Evolutionary conservation across 257 asterid genomes (phyloP), one percentile per base, ranked within the genome.

Genomic region (Petunia secreta): DNA sequence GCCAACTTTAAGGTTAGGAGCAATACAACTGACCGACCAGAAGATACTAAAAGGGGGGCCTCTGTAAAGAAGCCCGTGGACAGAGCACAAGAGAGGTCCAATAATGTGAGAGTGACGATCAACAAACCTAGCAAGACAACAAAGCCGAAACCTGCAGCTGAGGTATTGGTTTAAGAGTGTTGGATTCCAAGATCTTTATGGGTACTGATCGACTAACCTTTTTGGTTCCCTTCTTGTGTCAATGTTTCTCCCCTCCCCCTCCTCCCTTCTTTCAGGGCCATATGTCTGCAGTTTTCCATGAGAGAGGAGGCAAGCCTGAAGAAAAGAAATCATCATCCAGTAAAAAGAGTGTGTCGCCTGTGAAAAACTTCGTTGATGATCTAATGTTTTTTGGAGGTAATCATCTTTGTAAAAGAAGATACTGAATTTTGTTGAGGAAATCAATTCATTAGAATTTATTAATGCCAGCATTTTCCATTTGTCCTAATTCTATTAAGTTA

Each of bases 321-420:
- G 85, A 82, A 82, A 89, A 91, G 87, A 79, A 68, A 75, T 48
- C 89, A 63, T 75, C 88, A 43, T 65, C 79, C 82, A 83, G 77
- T 83, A 82, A 84, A 67, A 86, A 80, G 79, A 90, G 81, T 58
- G 55, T 83, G 53, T 34, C 85, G 53, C 25, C 90, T 71, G 78
- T 79, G 73, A 58, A 89, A 60, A 80, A 63, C 79, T 60, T 58
- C 81, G 88, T 83, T 80, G 85, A 83, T 59, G 91, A 87, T 83
- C 89, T 90, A 82, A 58, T 63, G 58, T 78, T 90, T 83, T 89
- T 95, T 84, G 97, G 92, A 90, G 97, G 99, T 93, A 87, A 57
- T 66, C 43, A 53, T 77, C 37, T 38, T 67, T 75, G 46, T 52
- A 34, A 73, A 73, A 50, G 44, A 73, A 73, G 77, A 73, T 73